Evolutionary conservation across 805 yeast genomes (phyloP).

Genomic region (Kluyveromyces dobzhanskii): DNA sequence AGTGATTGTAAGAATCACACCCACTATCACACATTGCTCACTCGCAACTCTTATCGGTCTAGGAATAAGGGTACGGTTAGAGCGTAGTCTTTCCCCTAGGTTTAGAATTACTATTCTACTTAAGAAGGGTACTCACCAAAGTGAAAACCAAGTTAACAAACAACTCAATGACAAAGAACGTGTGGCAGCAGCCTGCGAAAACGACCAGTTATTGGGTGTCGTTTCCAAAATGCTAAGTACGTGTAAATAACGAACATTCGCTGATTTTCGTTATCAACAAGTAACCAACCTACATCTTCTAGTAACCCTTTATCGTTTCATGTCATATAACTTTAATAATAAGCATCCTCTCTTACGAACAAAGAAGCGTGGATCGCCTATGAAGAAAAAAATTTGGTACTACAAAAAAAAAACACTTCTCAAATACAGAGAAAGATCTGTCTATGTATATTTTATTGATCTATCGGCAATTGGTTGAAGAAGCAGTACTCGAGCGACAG

Average conservation of each 20-base stretch:
- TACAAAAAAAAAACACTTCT: too few relatives aligned
- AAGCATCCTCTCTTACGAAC: too few relatives aligned
- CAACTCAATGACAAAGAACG: constrained; percentile 96
- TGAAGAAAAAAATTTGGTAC: too few relatives aligned
- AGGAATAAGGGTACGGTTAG: constrained; percentile 87
- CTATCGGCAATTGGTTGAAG: too few relatives aligned
- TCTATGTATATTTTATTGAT: too few relatives aligned
- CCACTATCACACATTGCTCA: constrained; percentile 96
- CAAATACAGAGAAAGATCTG: too few relatives aligned
- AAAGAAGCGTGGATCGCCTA: too few relatives aligned
- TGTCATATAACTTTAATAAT: too few relatives aligned
- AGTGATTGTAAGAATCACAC: constrained; percentile 79
- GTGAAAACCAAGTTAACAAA: constrained; percentile 91
- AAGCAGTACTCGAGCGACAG: too few relatives aligned
- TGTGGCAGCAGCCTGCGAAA: constrained; percentile 97
- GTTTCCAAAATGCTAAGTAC: constrained; percentile 86
- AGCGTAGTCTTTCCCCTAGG: constrained; percentile 78
- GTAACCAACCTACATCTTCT: too few relatives aligned
- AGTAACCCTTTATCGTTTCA: too few relatives aligned
- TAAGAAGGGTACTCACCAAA: constrained; percentile 90
- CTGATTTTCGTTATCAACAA: not conserved
- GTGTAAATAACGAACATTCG: constrained; percentile 37
- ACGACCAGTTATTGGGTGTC: constrained; percentile 84
- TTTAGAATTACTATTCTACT: constrained; percentile 71
- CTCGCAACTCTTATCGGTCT: constrained; percentile 92